Base-by-base conservation (phyloP, 2,329 filamentous ascomycete genomes). In the Fusarium guadeloupense region DNA sequence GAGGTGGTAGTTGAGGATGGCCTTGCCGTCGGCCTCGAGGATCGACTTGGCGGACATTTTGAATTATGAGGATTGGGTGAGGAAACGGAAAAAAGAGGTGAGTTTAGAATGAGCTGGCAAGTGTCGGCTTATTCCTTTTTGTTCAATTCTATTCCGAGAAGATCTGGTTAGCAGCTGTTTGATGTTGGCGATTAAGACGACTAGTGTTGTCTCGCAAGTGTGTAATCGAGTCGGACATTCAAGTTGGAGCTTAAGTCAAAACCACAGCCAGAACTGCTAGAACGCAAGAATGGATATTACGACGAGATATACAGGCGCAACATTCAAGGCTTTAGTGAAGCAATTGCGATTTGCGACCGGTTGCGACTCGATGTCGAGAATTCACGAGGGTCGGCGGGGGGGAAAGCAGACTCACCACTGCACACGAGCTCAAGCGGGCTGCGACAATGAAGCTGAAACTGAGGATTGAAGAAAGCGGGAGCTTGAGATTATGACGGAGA, bases 1-100 rank as follows among this genome's bases (percentile, higher is more conserved):
- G 81, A 99, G 93, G 86, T 98, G 95, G 87, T 98, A 99, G 91
- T 97, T 98, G 87, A 99, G 87, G 85, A 99, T 98, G 87, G 95
- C 95, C 91, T 99, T 99, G 88, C 95, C 95, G 84, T 99, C 95
- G 85, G 94, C 94, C 86, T 99, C 95, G 85, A 91, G 83, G 77
- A 99, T 98, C 70, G 94, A 91, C 84, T 99, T 99, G 80, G 95
- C 78, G 69, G 78, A 80, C 78, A 80, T 80, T 71, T 58, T 76
- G 73, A 65, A 66, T 66, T 69, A 67, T 59, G 62, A 67, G 53
- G 62, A 57, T 53, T 52, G 48, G 60, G 56, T 54, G 53, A 51
- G 58, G 49, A 65, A 65, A 61, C 63, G 63, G 59, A 56, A 45
- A 62, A 59, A 45, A 62, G 58, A 52, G 48, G 58, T 44, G 49